These are phyloP conservation scores for Populus davidiana DNA, from an alignment of 345 rosid genomes.

Conservation along the genomic window DNA sequence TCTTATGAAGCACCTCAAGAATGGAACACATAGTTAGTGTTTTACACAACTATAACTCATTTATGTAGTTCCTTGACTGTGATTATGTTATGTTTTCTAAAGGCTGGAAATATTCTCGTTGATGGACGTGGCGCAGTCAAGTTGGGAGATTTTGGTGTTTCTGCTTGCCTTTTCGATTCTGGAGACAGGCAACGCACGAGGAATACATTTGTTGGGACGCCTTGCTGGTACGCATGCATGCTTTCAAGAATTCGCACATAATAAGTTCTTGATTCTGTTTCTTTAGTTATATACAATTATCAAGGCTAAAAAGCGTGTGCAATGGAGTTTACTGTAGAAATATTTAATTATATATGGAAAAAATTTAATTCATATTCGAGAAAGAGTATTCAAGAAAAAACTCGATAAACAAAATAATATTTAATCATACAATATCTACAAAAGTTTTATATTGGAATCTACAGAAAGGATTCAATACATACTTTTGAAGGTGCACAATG, in stretches of 20 bases:
- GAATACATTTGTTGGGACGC: conserved; percentile 99
- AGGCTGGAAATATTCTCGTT: conserved; percentile 94
- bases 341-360: not conserved
- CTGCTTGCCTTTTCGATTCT: conserved; percentile 96
- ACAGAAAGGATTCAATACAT: too few species aligned
- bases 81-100: conserved; percentile 16
- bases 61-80: not conserved
- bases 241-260: conserved; percentile 5
- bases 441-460: not conserved
- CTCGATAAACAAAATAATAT: not conserved
- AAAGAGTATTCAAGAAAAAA: not conserved
- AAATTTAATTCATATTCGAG: not conserved
- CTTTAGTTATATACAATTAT: not conserved
- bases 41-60: not conserved
- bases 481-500: not conserved
- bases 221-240: conserved; percentile 69
- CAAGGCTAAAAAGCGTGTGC: not conserved
- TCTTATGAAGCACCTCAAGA: too few species aligned
- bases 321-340: not conserved
- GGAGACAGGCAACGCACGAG: conserved; percentile 97
- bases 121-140: conserved; percentile 78
- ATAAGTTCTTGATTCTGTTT: not conserved
- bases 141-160: conserved; percentile 96
- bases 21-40: not conserved
- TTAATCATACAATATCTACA: not conserved